phyloP scores from a whole-genome alignment of 2,329 filamentous ascomycete species.

The Aureobasidium musti region DNA sequence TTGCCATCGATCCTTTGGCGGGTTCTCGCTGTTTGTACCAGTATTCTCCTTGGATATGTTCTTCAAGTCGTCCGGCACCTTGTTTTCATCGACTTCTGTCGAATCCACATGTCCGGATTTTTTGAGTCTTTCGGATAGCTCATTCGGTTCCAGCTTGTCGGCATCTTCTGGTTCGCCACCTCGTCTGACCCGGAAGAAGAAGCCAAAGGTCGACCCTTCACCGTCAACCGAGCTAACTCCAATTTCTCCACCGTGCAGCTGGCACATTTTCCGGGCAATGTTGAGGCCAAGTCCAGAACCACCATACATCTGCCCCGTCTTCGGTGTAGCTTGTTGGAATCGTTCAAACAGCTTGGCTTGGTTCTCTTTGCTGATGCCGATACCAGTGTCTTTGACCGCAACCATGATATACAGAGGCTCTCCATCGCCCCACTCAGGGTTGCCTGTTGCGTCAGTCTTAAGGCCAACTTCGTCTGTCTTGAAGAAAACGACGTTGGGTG shows the following conservation, averaged over 20 bases:
- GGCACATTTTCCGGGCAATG: conserved; percentile 50
- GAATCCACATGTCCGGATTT: conserved; percentile 1
- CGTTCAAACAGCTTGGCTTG: conserved; percentile 30
- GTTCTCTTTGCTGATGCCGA: conserved; percentile 31
- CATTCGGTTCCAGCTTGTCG: conserved; percentile 32
- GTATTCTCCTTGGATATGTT: conserved; percentile 32
- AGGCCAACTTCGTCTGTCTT: conserved; percentile 34
- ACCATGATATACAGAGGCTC: conserved; percentile 31
- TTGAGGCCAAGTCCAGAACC: conserved; percentile 49
- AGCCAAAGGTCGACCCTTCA: conserved; percentile 47
- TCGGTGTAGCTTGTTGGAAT: conserved; percentile 31
- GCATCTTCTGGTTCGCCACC: conserved; percentile 36
- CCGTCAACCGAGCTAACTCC: conserved; percentile 46
- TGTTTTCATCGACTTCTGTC: conserved; percentile 28
- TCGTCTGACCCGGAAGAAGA: conserved; percentile 46
- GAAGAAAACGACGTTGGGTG: conserved; percentile 39
- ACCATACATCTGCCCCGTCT: conserved; percentile 38
- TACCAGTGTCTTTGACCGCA: conserved; percentile 38
- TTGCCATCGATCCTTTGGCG: conserved; percentile 21
- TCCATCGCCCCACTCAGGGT: conserved; percentile 45
- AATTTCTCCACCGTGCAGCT: conserved; percentile 50
- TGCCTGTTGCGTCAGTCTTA: conserved; percentile 47
- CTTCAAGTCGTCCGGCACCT: conserved; percentile 35
- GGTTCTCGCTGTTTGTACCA: neutral
- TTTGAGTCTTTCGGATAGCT: neutral